Evolutionary conservation across 2,329 filamentous ascomycete genomes (phyloP).

Genomic region (Cladosporium sp.): DNA sequence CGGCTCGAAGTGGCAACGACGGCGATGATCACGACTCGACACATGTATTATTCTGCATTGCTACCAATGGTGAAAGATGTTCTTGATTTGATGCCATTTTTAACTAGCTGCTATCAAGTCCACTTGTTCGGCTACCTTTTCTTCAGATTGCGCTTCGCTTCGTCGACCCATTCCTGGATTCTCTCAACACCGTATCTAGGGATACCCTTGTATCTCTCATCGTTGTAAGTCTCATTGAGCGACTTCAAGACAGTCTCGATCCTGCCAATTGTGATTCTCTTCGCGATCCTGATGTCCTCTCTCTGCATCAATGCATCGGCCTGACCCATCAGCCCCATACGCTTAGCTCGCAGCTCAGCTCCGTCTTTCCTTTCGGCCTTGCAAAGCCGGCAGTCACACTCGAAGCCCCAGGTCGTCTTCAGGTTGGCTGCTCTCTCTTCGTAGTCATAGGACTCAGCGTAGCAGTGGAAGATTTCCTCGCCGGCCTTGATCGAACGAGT

Average conservation of each 20-base stretch:
- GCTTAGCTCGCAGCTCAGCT: conserved; percentile 11
- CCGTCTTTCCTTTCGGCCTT: conserved; percentile 16
- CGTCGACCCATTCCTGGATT: conserved; percentile 13
- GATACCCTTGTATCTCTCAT: conserved; percentile 14
- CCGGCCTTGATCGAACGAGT: conserved; percentile 32
- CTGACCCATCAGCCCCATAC: conserved; percentile 13
- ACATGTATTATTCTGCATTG: too few relatives aligned
- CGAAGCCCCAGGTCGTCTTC: conserved; percentile 18
- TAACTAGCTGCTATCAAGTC: too few relatives aligned
- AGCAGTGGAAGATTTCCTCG: conserved; percentile 36
- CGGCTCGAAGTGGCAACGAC: too few relatives aligned
- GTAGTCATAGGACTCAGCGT: conserved; percentile 26
- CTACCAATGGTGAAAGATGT: too few relatives aligned
- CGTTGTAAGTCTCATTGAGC: conserved; percentile 16
- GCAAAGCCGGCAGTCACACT: conserved; percentile 16
- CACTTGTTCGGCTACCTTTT: background rate
- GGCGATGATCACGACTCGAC: too few relatives aligned
- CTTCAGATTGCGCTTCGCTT: conserved; percentile 11
- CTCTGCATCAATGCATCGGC: conserved; percentile 12
- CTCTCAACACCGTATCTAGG: conserved; percentile 12
- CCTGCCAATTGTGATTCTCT: conserved; percentile 13
- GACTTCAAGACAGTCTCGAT: conserved; percentile 13
- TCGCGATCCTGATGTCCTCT: conserved; percentile 8
- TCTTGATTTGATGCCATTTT: too few relatives aligned
- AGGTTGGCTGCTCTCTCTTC: conserved; percentile 12